phyloP scores from a whole-genome alignment of 306 rosid species.

The apple (Malus domestica) region ASM211411v1 NC_041798.1:1831001-1831500 shows the following conservation, averaged over 20 bases:
- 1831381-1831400: conserved; percentile 15
- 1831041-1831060: too few species aligned
- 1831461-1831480: background rate
- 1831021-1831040: too few species aligned
- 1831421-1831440: conserved; percentile 41
- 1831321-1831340: conserved; percentile 55
- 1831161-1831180: background rate
- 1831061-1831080: too few species aligned
- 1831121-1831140: background rate
- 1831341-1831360: conserved; percentile 54
- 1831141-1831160: background rate
- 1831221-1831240: too few species aligned
- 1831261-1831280: conserved; percentile 10
- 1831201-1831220: too few species aligned
- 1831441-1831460: background rate
- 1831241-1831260: conserved; percentile 1
- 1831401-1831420: conserved; percentile 49
- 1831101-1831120: too few species aligned
- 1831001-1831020: too few species aligned
- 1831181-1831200: too few species aligned
- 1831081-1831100: too few species aligned
- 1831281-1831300: conserved; percentile 30
- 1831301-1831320: conserved; percentile 66
- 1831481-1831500: background rate
- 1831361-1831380: conserved; percentile 48